Evolutionary conservation across 192 early-diverging fungal genomes (phyloP), one percentile per base, ranked within the genome.

Genomic region (Spizellomyces punctatus): DNA sequence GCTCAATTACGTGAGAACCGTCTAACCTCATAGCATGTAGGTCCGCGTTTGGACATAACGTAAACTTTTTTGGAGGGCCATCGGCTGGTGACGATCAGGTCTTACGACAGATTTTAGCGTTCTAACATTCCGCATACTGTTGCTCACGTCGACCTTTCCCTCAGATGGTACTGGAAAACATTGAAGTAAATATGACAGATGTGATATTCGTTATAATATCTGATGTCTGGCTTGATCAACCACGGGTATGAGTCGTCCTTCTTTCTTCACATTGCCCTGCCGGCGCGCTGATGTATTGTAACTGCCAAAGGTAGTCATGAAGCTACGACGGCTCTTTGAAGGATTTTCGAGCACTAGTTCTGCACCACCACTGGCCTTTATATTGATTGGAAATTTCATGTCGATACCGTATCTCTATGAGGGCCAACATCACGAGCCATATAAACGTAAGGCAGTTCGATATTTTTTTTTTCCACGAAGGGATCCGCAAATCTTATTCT

Each of bases 211-310:
- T 95, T 0, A 80, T 94, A 10, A 58, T 98, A 46, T 93, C 93
- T 0, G 93, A 98, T 71, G 85, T 98, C 8, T 91, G 87, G 84
- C 85, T 98, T 17, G 96, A 98, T 76, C 80, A 91, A 71, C 90
- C 91, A 10, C 83, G 89, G 77, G 91, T 91, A 77, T 6, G 48
- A 66, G 43, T 21, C 27, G 61, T 41, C 42, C 52, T 19, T n/a
- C 52, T n/a, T 54, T 3, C 17, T 3, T 7, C 7, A 58, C 50
- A 8, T 16, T 65, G 47, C 46, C 76, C 6, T n/a, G n/a, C 5
- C 19, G 16, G 59, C n/a, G 16, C 1, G 19, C 14, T 22, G 12
- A 27, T 2, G 10, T 61, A 22, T 61, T 36, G 27, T 36, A 36
- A 46, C 16, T 17, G 6, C 41, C 3, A 21, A 71, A 92, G 85